Evolutionary conservation across 2,329 filamentous ascomycete genomes (phyloP), one percentile per base, ranked within the genome.

Genomic region (Neurospora sp.): DNA sequence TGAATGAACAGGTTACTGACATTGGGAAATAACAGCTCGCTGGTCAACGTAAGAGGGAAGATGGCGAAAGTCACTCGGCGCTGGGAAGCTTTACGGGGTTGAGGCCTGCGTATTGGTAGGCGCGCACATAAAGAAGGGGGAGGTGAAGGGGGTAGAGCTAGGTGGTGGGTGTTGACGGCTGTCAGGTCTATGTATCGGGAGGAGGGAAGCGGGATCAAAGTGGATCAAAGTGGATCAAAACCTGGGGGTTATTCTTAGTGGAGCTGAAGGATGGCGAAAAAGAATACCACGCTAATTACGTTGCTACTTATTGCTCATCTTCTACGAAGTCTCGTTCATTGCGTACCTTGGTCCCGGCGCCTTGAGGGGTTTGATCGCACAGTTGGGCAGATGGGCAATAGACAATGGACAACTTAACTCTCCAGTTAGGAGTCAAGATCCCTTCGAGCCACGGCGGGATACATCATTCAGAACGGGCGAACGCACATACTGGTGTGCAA

Each of bases 41-140:
- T 65, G 91, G 91, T 17, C 90, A 92, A 76, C 84, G 90, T 71
- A 92, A 91, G 80, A 90, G 88, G 76, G 90, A 92, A 70, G 86
- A 89, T 70, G 83, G 82, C 68, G 84, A 83, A 70, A 82, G 82
- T 6, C 28, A 67, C 17, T 81, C 84, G 69, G 80, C 83, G 5
- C 74, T 85, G 74, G 83, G 85, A 33, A 86, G 68, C 2, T 72
- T 76, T 57, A 40, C 72, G 33, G 77, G 77, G 2, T 67, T 79
- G 68, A 73, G 77, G 52, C 74, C 76, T 19, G 72, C 72, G 15
- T 78, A 78, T 71, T 79, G 77, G 77, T 79, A 74, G 62, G 36
- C 52, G 12, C 6, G 11, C 6, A 33, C 46, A 17, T 33, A 8
- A 57, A 23, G 19, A 6, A 57, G 0, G 12, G 46, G 23, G 23